Percentiles rank a stretch among this genome's conserved stretches.
Evolutionary conservation across 139 green algal species (phyloP).

Genomic region (Tetradesmus obliquus): DNA sequence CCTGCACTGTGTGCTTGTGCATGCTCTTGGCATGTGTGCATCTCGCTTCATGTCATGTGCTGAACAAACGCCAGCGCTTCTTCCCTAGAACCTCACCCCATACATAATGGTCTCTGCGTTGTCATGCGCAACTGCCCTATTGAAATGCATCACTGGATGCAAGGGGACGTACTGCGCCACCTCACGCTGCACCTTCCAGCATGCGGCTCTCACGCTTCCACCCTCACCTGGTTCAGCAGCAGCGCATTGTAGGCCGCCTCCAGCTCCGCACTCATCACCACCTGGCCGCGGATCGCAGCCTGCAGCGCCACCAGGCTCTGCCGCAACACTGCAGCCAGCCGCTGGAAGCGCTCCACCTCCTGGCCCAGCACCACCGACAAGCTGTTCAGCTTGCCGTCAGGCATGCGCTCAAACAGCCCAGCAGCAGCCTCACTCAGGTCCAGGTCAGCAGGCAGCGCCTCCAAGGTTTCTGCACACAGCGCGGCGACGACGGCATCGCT

Average conservation of each 20-base stretch:
- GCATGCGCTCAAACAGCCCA: constrained; percentile 70
- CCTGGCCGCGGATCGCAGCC: constrained; percentile 84
- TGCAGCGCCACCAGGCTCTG: constrained; percentile 77
- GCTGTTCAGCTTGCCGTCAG: constrained; percentile 65
- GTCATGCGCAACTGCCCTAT: too few relatives aligned
- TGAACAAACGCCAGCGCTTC: too few relatives aligned
- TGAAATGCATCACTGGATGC: too few relatives aligned
- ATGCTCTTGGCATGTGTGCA: too few relatives aligned
- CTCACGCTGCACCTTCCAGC: too few relatives aligned
- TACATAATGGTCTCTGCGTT: too few relatives aligned
- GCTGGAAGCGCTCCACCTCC: constrained; percentile 77
- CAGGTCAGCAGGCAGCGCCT: constrained; percentile 61
- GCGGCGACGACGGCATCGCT: constrained; percentile 73
- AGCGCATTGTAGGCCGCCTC: constrained; percentile 82
- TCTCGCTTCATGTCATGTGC: too few relatives aligned
- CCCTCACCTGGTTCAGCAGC: constrained; percentile 76
- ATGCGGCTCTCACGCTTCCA: neutral
- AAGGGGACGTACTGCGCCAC: too few relatives aligned
- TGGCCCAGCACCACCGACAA: constrained; percentile 85
- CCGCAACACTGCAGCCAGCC: constrained; percentile 58
- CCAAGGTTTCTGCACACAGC: constrained; percentile 67
- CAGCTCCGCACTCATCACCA: constrained; percentile 89
- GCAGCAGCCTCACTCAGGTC: constrained; percentile 56
- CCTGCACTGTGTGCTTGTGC: neutral
- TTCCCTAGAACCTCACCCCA: too few relatives aligned